phyloP scores from a whole-genome alignment of 2,329 filamentous ascomycete species.

The Fusarium temperatum region DNA sequence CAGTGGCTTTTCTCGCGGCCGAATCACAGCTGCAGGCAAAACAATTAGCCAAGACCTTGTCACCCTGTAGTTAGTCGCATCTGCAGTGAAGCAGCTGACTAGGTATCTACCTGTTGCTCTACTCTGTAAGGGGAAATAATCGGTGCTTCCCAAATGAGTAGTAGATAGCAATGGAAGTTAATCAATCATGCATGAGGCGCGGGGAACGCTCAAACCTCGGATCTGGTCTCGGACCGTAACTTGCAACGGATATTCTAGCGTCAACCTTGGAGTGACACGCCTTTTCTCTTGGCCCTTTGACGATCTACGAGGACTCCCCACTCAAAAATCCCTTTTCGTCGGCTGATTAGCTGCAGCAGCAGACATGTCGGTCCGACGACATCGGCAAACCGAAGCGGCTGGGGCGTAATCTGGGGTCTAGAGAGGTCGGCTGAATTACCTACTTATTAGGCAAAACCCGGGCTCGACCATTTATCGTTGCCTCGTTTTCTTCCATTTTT shows the following conservation, averaged over 20 bases:
- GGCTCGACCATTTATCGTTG: not conserved
- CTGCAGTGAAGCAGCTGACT: slow-evolving; percentile 1
- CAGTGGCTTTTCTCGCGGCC: not conserved
- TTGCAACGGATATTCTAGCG: not conserved
- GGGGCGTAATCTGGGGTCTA: slow-evolving; percentile 14
- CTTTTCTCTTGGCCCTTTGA: not conserved
- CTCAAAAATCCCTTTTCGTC: not conserved
- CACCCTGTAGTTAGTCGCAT: not conserved
- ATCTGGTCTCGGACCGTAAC: slow-evolving; percentile 1
- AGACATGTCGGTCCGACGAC: slow-evolving; percentile 27
- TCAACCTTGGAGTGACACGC: not conserved
- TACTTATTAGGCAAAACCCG: slow-evolving; percentile 35
- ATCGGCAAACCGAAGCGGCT: not conserved
- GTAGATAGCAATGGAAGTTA: not conserved
- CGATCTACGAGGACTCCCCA: slow-evolving; percentile 11
- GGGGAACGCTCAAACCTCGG: not conserved
- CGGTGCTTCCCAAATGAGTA: not conserved
- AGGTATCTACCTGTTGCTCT: not conserved
- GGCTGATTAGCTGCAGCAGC: slow-evolving; percentile 8
- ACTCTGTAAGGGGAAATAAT: not conserved
- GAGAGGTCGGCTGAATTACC: slow-evolving; percentile 22
- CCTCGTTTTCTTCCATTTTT: not conserved
- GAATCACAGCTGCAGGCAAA: not conserved
- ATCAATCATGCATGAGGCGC: not conserved
- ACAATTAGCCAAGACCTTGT: not conserved